These are phyloP conservation scores for Zygosaccharomyces kombuchaensis DNA, from an alignment of 805 yeast species.

Conservation along the genomic window DNA sequence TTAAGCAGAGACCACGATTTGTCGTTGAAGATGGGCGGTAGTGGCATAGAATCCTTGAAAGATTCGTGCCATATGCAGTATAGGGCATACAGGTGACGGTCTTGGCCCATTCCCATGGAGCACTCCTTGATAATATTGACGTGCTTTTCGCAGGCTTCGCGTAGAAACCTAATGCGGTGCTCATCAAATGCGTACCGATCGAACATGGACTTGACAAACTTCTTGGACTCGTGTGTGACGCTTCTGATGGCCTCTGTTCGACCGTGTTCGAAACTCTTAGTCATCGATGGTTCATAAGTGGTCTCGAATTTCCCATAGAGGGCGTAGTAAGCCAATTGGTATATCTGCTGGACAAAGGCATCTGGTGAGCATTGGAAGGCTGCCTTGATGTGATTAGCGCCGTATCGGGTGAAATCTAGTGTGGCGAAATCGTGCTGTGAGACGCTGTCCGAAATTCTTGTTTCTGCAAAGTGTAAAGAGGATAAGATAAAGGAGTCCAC, in stretches of 20 bases:
- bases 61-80: slow-evolving; percentile 75
- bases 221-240: slow-evolving; percentile 73
- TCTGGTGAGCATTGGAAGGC: slow-evolving; percentile 87
- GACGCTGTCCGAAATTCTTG: slow-evolving; percentile 79
- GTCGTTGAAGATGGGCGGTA: slow-evolving; percentile 79
- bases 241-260: slow-evolving; percentile 90
- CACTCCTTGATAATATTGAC: slow-evolving; percentile 62
- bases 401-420: slow-evolving; percentile 64
- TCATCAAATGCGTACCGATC: slow-evolving; percentile 57
- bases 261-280: slow-evolving; percentile 80
- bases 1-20: slow-evolving; percentile 84
- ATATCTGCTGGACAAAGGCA: slow-evolving; percentile 90
- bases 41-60: slow-evolving; percentile 30
- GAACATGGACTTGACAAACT: slow-evolving; percentile 80
- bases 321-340: slow-evolving; percentile 89
- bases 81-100: slow-evolving; percentile 82
- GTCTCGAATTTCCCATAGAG: slow-evolving; percentile 90
- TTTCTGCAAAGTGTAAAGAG: slow-evolving; percentile 85
- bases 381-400: slow-evolving; percentile 67
- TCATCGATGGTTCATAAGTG: slow-evolving; percentile 96
- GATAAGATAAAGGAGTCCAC: slow-evolving; percentile 72
- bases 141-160: slow-evolving; percentile 69
- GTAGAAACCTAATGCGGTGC: slow-evolving; percentile 52
- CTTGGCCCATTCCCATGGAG: slow-evolving; percentile 82
- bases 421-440: slow-evolving; percentile 85